Base-by-base conservation (phyloP, 2,329 filamentous ascomycete genomes). In the Alternaria brassicicola region DNA sequence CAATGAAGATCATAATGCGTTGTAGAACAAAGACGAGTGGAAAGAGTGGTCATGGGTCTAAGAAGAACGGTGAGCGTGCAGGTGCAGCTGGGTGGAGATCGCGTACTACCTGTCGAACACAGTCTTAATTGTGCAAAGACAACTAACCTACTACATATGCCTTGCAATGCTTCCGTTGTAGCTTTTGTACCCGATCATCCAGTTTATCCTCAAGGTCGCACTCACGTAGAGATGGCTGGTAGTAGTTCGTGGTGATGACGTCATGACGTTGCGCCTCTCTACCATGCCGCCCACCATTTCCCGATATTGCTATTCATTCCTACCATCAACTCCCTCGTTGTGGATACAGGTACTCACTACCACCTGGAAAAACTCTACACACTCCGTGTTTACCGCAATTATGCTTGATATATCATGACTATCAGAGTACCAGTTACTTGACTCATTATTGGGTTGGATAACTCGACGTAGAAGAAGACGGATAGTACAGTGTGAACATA, bases 31-130 rank as follows among this genome's bases (percentile, higher is more conserved):
- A 25, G 21, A 49, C 17, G 43, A 35, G 19, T 15, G 25, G 19
- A 21, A 7, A 15, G 47, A 7, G 31, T 33, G 46, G 46, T 48
- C 6, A 48, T 48, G 45, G 46, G 46, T 36, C 46, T 36, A 23
- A n/a, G 23, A 26, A 49, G 46, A 36, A 49, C 46, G 31, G 31
- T 49, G 30, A 49, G 46, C 33, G 31, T 49, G 31, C 31, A 49
- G 15, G 21, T 49, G 31, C 28, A 46, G 43, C 43, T 46, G 28
- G 30, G 28, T 47, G 17, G n/a, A 17, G 30, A 30, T 47, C 30
- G 19, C 30, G 35, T 33, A 15, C 43, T 23, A 21, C 13, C 30
- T 15, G 23, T 19, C 28, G 30, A 21, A 33, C 21, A 15, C 43
- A 21, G 43, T 23, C 5, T n/a, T 35, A 8, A 23, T 19, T 35